Evolutionary conservation across 805 yeast genomes (phyloP), one percentile per base, ranked within the genome.

Genomic region (Saturnispora mendoncae): DNA sequence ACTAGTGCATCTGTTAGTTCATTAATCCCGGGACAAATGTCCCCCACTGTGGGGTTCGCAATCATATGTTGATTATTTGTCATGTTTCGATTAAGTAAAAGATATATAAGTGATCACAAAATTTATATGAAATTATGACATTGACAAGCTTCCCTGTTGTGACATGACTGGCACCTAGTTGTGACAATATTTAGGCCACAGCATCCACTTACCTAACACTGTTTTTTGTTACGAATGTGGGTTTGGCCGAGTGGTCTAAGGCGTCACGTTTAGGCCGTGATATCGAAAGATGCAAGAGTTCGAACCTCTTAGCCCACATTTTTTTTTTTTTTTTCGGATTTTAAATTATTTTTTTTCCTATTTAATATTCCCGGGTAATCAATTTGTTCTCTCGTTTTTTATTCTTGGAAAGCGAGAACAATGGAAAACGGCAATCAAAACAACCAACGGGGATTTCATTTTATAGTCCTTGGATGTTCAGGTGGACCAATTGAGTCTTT

Each of bases 1-100:
- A 87, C 94, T 38, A 90, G 73, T 1, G 87, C 88, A 64, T 92
- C 98, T 34, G 84, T 70, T 42, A 92, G 74, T 58, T 92, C 98
- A 62, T 88, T 90, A 41, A 92, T 67, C 1, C 97, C 97, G 0
- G 96, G 94, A 49, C 72, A 79, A 39, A 73, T 55, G 52, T 76
- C 76, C 3, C 48, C 37, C 26, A 51, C 51, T 18, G 48, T 51
- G 2, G 62, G 60, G 24, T 50, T 49, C 4, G 14, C 12, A 17
- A 46, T 40, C 2, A 7, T 23, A n/a, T n/a, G n/a, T n/a, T n/a
- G n/a, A n/a, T n/a, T n/a, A n/a, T n/a, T n/a, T n/a, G n/a, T n/a
- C n/a, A n/a, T n/a, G n/a, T n/a, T n/a, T n/a, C n/a, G n/a, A n/a
- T n/a, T n/a, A n/a, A n/a, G n/a, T n/a, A n/a, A n/a, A n/a, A n/a